Conservation (phyloP, 2,329 filamentous ascomycete species). For the Falciphora oryzae region DNA sequence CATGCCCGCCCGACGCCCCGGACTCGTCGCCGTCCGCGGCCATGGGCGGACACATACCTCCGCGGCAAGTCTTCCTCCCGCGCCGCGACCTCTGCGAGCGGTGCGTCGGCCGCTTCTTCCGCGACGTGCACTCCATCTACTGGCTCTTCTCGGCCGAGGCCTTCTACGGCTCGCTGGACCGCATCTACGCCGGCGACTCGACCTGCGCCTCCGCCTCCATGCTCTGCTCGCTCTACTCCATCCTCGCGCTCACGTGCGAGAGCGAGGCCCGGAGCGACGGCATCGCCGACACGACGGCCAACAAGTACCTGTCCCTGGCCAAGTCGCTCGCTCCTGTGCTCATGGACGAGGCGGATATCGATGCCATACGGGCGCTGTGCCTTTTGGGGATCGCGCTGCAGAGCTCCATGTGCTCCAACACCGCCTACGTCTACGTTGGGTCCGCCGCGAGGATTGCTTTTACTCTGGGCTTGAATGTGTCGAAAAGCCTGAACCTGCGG, state of each 20-base stretch:
- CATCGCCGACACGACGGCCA: constrained; percentile 11
- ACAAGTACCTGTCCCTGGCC: constrained; percentile 20
- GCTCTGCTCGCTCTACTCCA: constrained; percentile 22
- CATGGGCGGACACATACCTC: constrained; percentile 3
- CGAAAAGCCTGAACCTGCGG: constrained; percentile 17
- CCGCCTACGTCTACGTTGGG: constrained; percentile 22
- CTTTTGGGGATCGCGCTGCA: constrained; percentile 20
- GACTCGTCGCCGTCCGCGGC: constrained; percentile 10
- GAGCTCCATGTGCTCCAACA: constrained; percentile 21
- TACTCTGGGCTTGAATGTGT: constrained; percentile 21
- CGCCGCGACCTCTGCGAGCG: constrained; percentile 22
- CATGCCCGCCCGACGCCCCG: constrained; percentile 16
- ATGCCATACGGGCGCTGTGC: constrained; percentile 22
- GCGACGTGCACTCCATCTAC: constrained; percentile 23
- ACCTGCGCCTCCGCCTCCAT: constrained; percentile 19
- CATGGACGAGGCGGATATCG: constrained; percentile 21
- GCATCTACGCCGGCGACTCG: constrained; percentile 21
- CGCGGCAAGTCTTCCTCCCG: constrained; percentile 20
- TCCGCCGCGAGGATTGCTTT: constrained; percentile 22
- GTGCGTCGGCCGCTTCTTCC: constrained; percentile 23
- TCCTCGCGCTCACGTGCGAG: constrained; percentile 22
- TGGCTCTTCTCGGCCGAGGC: constrained; percentile 23
- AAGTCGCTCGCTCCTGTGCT: constrained; percentile 20
- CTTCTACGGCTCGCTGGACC: constrained; percentile 20
- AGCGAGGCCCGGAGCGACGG: constrained; percentile 18